Conservation (phyloP, 192 early-diverging fungal species). For the Coemansia sp. region DNA sequence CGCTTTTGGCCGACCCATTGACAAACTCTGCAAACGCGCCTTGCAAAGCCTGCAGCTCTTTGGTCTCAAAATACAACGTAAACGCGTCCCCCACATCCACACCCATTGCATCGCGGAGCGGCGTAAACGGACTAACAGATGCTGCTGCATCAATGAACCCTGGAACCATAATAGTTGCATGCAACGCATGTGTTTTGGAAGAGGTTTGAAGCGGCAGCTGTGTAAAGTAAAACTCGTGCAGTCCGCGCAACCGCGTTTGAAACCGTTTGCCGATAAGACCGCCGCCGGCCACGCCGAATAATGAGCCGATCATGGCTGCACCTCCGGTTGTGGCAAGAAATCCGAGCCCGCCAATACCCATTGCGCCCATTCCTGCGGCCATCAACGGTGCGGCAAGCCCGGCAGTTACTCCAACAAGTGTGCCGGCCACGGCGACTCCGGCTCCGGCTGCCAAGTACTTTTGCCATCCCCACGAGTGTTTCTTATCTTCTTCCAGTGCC, state of each 20-base stretch:
- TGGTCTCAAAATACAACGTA: slow-evolving; percentile 55
- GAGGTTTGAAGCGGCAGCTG: slow-evolving; percentile 18
- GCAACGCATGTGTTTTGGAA: slow-evolving; percentile 28
- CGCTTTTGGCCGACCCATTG: slow-evolving; percentile 40
- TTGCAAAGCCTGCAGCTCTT: slow-evolving; percentile 46
- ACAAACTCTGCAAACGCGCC: slow-evolving; percentile 47
- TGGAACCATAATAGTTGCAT: slow-evolving; percentile 52
- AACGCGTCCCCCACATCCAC: slow-evolving; percentile 50
- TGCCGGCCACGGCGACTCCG: no score
- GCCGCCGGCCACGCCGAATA: slow-evolving; percentile 57
- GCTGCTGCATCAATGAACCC: slow-evolving; percentile 48
- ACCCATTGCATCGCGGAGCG: slow-evolving; percentile 21
- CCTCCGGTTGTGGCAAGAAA: slow-evolving; percentile 51
- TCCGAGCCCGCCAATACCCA: slow-evolving; percentile 53
- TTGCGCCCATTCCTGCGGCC: slow-evolving; percentile 54
- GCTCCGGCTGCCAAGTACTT: no score
- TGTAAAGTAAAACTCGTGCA: slow-evolving; percentile 49
- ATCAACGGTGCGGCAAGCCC: slow-evolving; percentile 58
- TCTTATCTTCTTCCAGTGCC: no score
- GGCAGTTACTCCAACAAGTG: slow-evolving; percentile 10
- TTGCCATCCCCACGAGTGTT: no score
- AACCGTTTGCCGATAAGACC: slow-evolving; percentile 52
- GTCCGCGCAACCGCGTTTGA: slow-evolving; percentile 42
- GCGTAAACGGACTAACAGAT: slow-evolving; percentile 31
- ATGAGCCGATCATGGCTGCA: slow-evolving; percentile 49